Percentiles rank a stretch among this genome's conserved stretches.
phyloP scores from a whole-genome alignment of 805 yeast genomes.

The Sugiyamaella floridensis region DNA sequence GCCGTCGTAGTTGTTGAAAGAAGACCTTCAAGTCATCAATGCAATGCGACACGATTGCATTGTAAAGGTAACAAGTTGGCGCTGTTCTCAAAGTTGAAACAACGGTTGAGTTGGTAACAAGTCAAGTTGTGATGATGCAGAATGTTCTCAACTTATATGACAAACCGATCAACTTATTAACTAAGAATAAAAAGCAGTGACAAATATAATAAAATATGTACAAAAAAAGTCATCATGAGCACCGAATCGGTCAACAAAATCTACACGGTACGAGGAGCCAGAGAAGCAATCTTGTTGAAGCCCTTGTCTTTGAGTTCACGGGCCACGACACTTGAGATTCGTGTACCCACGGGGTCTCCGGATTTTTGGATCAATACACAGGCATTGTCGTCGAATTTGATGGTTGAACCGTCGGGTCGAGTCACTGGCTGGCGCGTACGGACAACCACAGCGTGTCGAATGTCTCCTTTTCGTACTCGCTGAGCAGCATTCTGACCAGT shows the following conservation, averaged over 20 bases:
- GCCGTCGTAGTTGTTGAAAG: too few species aligned
- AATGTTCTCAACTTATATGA: too few species aligned
- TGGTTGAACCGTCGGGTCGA: conserved; percentile 80
- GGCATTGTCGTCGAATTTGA: conserved; percentile 92
- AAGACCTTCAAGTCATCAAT: too few species aligned
- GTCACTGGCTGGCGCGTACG: conserved; percentile 76
- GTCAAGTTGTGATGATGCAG: too few species aligned
- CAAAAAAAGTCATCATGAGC: conserved; percentile 18
- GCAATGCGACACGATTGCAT: too few species aligned
- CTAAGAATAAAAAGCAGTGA: too few species aligned
- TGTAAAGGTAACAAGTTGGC: too few species aligned
- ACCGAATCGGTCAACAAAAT: neutral
- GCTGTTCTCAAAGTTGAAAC: too few species aligned
- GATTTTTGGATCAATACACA: conserved; percentile 90
- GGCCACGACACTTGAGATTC: conserved; percentile 86
- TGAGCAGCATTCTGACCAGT: conserved; percentile 63
- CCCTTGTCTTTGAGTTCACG: conserved; percentile 80
- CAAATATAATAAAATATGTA: neutral
- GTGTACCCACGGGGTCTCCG: conserved; percentile 90
- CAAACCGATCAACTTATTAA: too few species aligned
- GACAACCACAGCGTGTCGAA: conserved; percentile 90
- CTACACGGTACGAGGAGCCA: conserved; percentile 79
- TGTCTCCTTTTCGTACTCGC: conserved; percentile 89
- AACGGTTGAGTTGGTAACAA: too few species aligned
- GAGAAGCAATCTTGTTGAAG: conserved; percentile 75